Evolutionary conservation across 1,139 yeast species (phyloP), one percentile per base, ranked within the genome.

Genomic region (Suhomyces bribrorum): DNA sequence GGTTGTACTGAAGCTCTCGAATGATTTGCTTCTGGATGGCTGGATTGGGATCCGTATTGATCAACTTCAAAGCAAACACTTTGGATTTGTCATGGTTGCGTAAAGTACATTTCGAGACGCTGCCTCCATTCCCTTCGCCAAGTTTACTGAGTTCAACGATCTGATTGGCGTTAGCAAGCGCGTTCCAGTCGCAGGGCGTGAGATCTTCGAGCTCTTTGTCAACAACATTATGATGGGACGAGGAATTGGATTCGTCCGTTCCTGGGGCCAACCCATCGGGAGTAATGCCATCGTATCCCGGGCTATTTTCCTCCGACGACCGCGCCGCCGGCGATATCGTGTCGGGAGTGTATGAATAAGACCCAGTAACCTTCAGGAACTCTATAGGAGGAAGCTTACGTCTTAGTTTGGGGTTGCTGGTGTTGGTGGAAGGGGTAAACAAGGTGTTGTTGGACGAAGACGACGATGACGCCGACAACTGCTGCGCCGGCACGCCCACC

Each of bases 51-150:
- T 86, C 84, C 33, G 83, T 77, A 44, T 77, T 77, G 26, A 84
- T 84, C n/a, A 83, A 73, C 62, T 92, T 92, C 42, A 92, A 64
- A 0, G 98, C 98, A 73, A 92, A 90, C 3, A 89, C 69, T 25
- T 79, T 79, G 27, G 59, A 50, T 6, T 82, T 79, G 7, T 30
- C 27, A 7, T 24, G 26, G 14, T 35, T 23, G 12, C 23, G 29
- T 31, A 84, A 65, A 47, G 65, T 69, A 60, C 97, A 92, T 56
- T 87, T 80, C 16, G 84, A 75, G 8, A 92, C 98, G 14, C 88
- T 75, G 1, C 98, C 98, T 8, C 97, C 96, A 31, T 86, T 85
- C 12, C 98, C 98, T 65, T 92, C 97, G 13, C 98, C 98, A 13
- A 92, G 62, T 29, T 79, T 73, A 23, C 81, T 81, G 29, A 89